Percentiles rank a stretch among this genome's conserved stretches.
phyloP scores from a whole-genome alignment of 352 stramenopile genomes.

The Phytophthora multivora region DNA sequence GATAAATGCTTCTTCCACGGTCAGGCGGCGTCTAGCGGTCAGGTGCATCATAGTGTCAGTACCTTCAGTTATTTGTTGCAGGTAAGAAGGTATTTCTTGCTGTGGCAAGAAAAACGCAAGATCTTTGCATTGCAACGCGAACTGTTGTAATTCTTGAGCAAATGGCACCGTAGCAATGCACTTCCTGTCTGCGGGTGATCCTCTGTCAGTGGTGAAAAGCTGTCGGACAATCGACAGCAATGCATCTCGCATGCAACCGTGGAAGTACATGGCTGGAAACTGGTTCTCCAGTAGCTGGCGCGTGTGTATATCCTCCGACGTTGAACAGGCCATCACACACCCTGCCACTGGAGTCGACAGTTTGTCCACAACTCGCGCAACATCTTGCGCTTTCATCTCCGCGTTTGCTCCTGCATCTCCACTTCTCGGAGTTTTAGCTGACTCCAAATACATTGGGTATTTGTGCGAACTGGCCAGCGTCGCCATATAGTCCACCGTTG shows the following conservation, averaged over 20 bases:
- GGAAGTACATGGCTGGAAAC: slow-evolving; percentile 45
- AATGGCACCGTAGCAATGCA: slow-evolving; percentile 11
- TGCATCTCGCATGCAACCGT: slow-evolving; percentile 40
- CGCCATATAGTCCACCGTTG: slow-evolving; percentile 33
- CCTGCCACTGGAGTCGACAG: slow-evolving; percentile 29
- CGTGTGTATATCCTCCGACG: slow-evolving; percentile 15
- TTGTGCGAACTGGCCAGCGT: slow-evolving; percentile 24
- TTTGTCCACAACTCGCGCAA: slow-evolving; percentile 23
- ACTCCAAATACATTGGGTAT: slow-evolving; percentile 36
- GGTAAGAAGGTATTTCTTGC: neutral
- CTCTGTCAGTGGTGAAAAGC: slow-evolving; percentile 23
- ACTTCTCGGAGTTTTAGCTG: slow-evolving; percentile 16
- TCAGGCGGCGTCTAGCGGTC: slow-evolving; percentile 25
- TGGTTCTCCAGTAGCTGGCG: slow-evolving; percentile 32
- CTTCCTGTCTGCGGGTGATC: slow-evolving; percentile 4
- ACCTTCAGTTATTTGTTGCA: neutral
- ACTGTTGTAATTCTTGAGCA: slow-evolving; percentile 37
- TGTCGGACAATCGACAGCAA: slow-evolving; percentile 28
- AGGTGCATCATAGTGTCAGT: slow-evolving; percentile 23
- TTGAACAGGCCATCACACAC: slow-evolving; percentile 34
- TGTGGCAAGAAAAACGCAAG: slow-evolving; percentile 30
- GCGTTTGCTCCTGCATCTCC: slow-evolving; percentile 10
- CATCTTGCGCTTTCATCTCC: slow-evolving; percentile 27
- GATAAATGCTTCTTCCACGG: slow-evolving; percentile 25
- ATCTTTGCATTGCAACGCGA: slow-evolving; percentile 43